A percentile compares a stretch with the other conserved stretches of the same genome.
These are phyloP conservation scores for Rhamnella rubrinervis DNA, from an alignment of 331 rosid species.

Conservation along the genomic window DNA sequence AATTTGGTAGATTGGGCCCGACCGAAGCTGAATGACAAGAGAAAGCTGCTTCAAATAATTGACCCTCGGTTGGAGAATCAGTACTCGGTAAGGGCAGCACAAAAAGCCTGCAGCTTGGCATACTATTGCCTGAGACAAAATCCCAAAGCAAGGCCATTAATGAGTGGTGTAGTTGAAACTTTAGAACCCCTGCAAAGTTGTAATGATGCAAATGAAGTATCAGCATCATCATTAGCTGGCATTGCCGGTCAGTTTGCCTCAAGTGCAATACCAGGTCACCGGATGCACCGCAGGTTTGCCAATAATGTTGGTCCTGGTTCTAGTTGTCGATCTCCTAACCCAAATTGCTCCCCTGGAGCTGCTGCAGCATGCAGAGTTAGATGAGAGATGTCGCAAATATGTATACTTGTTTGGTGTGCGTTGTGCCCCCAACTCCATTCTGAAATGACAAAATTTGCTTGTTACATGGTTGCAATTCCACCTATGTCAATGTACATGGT, in stretches of 20 bases:
- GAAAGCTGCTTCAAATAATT: conserved; percentile 90
- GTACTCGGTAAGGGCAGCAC: conserved; percentile 94
- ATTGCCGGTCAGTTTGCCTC: conserved; percentile 55
- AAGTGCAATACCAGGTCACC: conserved; percentile 62
- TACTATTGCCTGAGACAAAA: conserved; percentile 97
- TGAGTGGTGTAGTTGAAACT: conserved; percentile 98
- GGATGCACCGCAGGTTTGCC: conserved; percentile 68
- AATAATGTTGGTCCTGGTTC: conserved; percentile 79
- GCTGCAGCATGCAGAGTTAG: conserved; percentile 87
- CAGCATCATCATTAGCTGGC: conserved; percentile 49
- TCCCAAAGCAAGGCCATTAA: conserved; percentile 97
- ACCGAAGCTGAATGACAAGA: conserved; percentile 94
- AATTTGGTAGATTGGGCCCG: conserved; percentile 99
- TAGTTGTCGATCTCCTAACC: conserved; percentile 85
- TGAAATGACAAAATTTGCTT: conserved; percentile 30
- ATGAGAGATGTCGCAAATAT: conserved; percentile 44
- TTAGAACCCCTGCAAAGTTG: conserved; percentile 91
- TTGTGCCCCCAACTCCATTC: conserved; percentile 15
- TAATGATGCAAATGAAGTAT: conserved; percentile 54
- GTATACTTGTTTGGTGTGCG: conserved; percentile 35
- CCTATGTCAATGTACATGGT: conserved; percentile 17
- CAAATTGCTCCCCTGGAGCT: conserved; percentile 82
- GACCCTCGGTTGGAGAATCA: conserved; percentile 95
- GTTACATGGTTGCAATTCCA: conserved; percentile 20
- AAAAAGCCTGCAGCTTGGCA: conserved; percentile 99